Evolutionary conservation across 2,329 filamentous ascomycete genomes (phyloP), one percentile per base, ranked within the genome.

Genomic region (Trichoderma sp.): DNA sequence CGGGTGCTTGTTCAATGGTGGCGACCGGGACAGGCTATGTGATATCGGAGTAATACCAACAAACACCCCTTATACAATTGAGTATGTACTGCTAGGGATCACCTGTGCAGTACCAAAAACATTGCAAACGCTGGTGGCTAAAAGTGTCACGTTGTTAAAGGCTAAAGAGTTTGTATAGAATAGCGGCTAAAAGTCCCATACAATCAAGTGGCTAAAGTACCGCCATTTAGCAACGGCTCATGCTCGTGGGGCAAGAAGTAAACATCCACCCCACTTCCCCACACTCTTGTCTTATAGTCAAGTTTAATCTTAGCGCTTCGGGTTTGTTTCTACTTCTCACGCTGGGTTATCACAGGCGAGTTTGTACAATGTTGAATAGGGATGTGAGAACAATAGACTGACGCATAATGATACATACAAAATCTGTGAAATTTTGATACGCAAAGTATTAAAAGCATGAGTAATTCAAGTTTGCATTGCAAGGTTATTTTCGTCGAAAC

Each of bases 191-290:
- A 56, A 47, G 37, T 57, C n/a, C 52, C 40, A 21, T 53, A 49
- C n/a, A 57, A 56, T 57, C n/a, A 57, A 49, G 52, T 58, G 63
- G 63, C 63, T 66, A 66, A 66, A 43, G 52, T 53, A 37, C 60
- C 29, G 8, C 21, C 8, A 53, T 66, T 57, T 66, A 58, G 53
- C 53, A 58, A 49, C 37, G 29, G 33, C 16, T 19, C 33, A 19
- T 29, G 33, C 16, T 24, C 33, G 14, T n/a, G 21, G 35, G 52
- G 62, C 47, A 58, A 57, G 27, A 29, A 53, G 53, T 27, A 35
- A 35, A n/a, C 8, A 31, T 11, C 14, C 7, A 29, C 53, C 63
- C 63, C 63, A 66, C 63, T 66, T 57, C 63, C 52, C 63, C 61
- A 64, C 61, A 49, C 40, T 64, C 31, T 19, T 16, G 8, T 27